Percentiles rank a stretch among this genome's conserved stretches.
These are phyloP conservation scores for Daldinia caldariorum DNA, from an alignment of 495 filamentous ascomycete genomes.

Conservation along the genomic window DNA sequence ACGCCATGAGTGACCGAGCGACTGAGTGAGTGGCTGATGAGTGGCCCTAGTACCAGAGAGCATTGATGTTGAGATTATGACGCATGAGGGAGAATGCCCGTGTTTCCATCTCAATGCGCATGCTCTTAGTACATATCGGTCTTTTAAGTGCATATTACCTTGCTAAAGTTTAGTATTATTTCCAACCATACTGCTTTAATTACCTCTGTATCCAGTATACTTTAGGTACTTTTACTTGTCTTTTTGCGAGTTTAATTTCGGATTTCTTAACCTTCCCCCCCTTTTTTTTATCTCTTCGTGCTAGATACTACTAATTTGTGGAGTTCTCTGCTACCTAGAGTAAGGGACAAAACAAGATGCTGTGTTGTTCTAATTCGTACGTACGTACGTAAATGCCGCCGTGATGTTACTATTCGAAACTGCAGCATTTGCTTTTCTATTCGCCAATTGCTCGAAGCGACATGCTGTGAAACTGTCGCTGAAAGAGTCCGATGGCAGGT, in stretches of 20 bases:
- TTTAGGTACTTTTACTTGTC: not conserved
- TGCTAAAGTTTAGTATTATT: no score
- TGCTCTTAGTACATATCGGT: not conserved
- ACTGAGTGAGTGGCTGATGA: not conserved
- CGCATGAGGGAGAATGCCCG: constrained; percentile 2
- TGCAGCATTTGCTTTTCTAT: constrained; percentile 22
- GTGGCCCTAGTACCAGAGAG: not conserved
- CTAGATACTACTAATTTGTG: not conserved
- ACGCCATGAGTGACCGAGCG: constrained; percentile 35
- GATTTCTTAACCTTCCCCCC: not conserved
- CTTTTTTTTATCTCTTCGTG: not conserved
- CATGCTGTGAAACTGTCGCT: constrained; percentile 27
- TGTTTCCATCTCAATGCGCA: not conserved
- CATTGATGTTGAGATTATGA: not conserved
- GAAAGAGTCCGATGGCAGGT: constrained; percentile 16
- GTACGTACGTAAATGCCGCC: constrained; percentile 15
- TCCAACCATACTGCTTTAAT: not conserved
- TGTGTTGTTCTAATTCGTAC: constrained; percentile 10
- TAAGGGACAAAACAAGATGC: constrained; percentile 22
- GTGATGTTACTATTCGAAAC: constrained; percentile 40
- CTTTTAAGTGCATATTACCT: constrained; percentile 5
- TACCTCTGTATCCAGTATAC: constrained; percentile 5
- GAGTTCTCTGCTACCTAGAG: not conserved
- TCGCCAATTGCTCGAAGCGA: constrained; percentile 23
- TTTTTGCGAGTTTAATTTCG: no score